Evolutionary conservation across 371 early-diverging fungal genomes (phyloP), one percentile per base, ranked within the genome.

Genomic region (Cokeromyces recurvatus): DNA sequence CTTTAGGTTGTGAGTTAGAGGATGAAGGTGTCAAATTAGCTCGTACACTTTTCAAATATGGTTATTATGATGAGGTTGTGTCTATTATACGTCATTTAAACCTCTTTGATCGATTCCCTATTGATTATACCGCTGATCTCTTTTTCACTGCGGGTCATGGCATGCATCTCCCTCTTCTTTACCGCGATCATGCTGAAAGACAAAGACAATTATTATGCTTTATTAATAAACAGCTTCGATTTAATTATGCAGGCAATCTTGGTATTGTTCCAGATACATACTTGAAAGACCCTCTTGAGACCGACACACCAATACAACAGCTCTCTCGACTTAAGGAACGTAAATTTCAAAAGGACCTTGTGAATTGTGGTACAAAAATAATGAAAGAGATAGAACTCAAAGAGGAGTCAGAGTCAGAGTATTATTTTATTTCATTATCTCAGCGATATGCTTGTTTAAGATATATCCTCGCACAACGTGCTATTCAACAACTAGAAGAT

Each of bases 311-410:
- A 2, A n/a, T n/a, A n/a, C n/a, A n/a, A n/a, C 68, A 65, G 14
- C 22, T 74, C 14, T 46, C 57, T 9, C 50, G 68, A 19, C 25
- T 74, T 10, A 54, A 59, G 6, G 74, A 74, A 38, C 52, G 70
- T 11, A 57, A 58, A 16, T 65, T 65, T 20, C 70, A 70, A 52
- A 69, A 65, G 42, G 74, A 69, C n/a, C 42, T 74, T 8, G 49
- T 63, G 8, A 49, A 36, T 14, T 69, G 65, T 22, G 66, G 57
- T 8, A 41, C 53, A 15, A 69, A 63, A 32, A 36, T 74, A 7
- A 37, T 63, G 9, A 61, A 67, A 35, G 66, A 64, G 5, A 9
- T 59, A 14, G 27, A 38, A 0, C 16, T 55, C 11, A 9, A 34
- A 2, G 39, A 46, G 9, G 52, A 41, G 2, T 12, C 32, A 8